A percentile compares a stretch with the other conserved stretches of the same genome.
phyloP scores from a whole-genome alignment of 306 rosid genomes.

The Psophocarpus tetragonolobus region DNA sequence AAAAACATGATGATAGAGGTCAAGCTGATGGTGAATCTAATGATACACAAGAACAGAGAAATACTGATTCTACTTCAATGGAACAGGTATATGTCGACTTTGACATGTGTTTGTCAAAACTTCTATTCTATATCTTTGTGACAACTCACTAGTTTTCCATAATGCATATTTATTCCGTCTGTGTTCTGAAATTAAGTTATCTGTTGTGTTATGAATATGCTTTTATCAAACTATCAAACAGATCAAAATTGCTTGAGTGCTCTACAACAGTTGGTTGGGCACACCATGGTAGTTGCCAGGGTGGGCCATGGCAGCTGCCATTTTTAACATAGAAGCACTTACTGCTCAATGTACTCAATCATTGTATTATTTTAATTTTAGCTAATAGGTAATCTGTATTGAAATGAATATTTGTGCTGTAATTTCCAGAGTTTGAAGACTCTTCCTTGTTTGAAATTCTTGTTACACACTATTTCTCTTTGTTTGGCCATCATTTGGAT shows the following conservation, averaged over 20 bases:
- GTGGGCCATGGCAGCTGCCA: no score
- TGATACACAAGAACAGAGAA: conserved; percentile 48
- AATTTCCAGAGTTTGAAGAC: not conserved
- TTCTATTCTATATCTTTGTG: conserved; percentile 2
- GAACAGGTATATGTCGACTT: conserved; percentile 58
- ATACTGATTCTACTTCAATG: conserved; percentile 60
- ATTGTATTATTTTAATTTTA: not conserved
- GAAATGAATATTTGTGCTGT: not conserved
- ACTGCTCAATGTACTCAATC: not conserved
- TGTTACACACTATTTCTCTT: not conserved
- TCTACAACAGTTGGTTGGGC: no score
- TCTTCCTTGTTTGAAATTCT: not conserved
- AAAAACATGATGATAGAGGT: conserved; percentile 38
- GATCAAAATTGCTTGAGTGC: no score
- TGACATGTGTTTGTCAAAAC: not conserved
- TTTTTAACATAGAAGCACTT: not conserved
- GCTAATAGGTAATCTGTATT: not conserved
- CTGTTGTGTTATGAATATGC: not conserved
- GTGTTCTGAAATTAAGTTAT: not conserved
- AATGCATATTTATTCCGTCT: not conserved
- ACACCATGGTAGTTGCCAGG: no score
- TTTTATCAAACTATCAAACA: not conserved
- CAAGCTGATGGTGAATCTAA: conserved; percentile 43
- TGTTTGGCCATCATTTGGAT: not conserved
- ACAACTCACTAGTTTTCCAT: not conserved